These are phyloP conservation scores for Fusarium sp. DNA, from an alignment of 2,329 filamentous ascomycete species.

Conservation along the genomic window DNA sequence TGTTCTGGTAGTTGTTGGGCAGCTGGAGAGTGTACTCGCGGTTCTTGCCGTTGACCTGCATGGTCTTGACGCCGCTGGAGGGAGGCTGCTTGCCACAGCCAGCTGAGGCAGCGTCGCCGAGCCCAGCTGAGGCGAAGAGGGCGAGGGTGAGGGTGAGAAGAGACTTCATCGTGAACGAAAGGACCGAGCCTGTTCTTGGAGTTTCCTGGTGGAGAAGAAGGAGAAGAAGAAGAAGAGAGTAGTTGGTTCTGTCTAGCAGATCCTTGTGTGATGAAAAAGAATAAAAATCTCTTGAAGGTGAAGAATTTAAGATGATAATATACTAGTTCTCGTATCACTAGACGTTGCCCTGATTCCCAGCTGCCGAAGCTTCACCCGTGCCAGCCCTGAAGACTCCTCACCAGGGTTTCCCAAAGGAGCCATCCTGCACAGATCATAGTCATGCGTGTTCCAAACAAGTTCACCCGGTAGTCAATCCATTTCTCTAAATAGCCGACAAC, in stretches of 20 bases:
- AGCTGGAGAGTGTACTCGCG: slow-evolving; percentile 52
- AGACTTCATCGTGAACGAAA: slow-evolving; percentile 2
- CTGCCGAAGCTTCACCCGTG: neutral
- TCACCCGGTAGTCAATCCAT: neutral
- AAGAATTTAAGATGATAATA: neutral
- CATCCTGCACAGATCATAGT: neutral
- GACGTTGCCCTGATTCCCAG: neutral
- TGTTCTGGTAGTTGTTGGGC: slow-evolving; percentile 43
- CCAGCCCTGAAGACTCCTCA: neutral
- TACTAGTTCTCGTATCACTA: neutral
- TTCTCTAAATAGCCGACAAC: neutral
- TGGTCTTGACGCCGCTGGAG: slow-evolving; percentile 44
- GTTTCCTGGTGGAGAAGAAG: neutral
- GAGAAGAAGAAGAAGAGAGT: neutral
- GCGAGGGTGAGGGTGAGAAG: slow-evolving; percentile 15
- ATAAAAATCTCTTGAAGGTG: neutral
- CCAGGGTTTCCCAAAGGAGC: neutral
- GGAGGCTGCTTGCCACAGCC: slow-evolving; percentile 49
- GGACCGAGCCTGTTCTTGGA: neutral
- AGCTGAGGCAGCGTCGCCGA: slow-evolving; percentile 41
- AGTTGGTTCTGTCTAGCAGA: slow-evolving; percentile 19
- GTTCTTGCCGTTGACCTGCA: slow-evolving; percentile 44
- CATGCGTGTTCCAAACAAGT: slow-evolving; percentile 2
- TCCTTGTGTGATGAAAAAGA: slow-evolving; percentile 7
- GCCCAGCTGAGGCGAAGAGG: slow-evolving; percentile 16